Evolutionary conservation across 2,329 filamentous ascomycete species (phyloP), one percentile per base, ranked within the genome.

Genomic region (Fusarium armeniacum): DNA sequence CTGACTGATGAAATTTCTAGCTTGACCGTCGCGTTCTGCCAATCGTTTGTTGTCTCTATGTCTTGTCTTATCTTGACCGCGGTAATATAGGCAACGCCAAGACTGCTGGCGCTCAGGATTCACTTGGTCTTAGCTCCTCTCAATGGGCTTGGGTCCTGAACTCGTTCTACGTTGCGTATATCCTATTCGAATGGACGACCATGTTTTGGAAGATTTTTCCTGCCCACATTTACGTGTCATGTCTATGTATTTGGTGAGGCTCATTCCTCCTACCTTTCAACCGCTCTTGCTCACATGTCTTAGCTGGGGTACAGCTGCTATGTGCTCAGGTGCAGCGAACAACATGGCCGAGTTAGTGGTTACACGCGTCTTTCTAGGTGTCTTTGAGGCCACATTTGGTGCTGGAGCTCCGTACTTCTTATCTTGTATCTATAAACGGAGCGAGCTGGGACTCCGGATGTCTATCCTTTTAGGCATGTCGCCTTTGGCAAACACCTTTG

Each of bases 41-140:
- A 1, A 38, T 73, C 4, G 51, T 73, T 2, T 73, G 70, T 33
- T 71, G 65, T 16, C 63, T 73, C 2, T 73, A 73, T 24, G 51
- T 73, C 12, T 30, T 72, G 0, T 73, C 71, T 3, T 73, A 73
- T 7, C 35, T 73, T 9, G 70, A 73, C 16, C 60, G 70, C 0
- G 70, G 70, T 8, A 73, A 73, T 16, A 71, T 73, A 7, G 70
- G 70, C 9, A 73, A 73, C 28, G 70, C 70, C 38, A 73, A 73
- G 13, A 62, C 67, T 0, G 71, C 71, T 0, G 71, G 70, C 0
- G 62, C 68, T 1, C 62, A 70, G 30, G 71, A 73, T 1, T 62
- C 44, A 0, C 58, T 73, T 2, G 51, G 45, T 0, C 30, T 73
- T 0, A 66, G 52, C 16, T 59, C 50, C 1, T 57, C 51, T 1